Evolutionary conservation across 139 green algal species (phyloP).

Genomic region (Chlamydomonas sphaeroides): DNA sequence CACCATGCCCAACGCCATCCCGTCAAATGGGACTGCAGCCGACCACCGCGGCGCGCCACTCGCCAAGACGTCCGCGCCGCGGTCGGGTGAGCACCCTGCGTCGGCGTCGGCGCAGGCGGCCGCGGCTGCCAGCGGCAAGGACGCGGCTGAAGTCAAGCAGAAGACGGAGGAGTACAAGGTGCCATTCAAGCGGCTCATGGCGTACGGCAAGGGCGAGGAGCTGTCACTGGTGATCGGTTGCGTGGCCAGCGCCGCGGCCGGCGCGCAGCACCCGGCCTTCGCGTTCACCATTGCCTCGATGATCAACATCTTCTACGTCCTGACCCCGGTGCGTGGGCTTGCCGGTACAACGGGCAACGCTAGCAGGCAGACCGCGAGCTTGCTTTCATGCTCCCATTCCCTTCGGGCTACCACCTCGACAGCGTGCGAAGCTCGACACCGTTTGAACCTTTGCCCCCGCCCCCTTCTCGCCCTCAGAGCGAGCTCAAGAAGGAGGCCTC

Average conservation of each 20-base stretch:
- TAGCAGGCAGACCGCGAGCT: too few species aligned
- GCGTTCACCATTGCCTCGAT: slow-evolving; percentile 55
- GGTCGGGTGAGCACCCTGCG: too few species aligned
- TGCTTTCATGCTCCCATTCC: too few species aligned
- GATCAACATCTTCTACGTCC: slow-evolving; percentile 22
- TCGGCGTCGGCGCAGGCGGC: too few species aligned
- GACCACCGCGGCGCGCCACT: too few species aligned
- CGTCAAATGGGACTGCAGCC: background rate
- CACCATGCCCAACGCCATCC: background rate
- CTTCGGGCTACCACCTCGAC: too few species aligned
- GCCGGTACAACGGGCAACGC: too few species aligned
- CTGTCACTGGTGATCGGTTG: slow-evolving; percentile 53
- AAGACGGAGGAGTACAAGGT: slow-evolving; percentile 49
- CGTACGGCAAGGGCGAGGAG: slow-evolving; percentile 71
- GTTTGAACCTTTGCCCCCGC: too few species aligned
- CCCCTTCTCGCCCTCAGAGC: background rate
- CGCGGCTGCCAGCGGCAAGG: too few species aligned
- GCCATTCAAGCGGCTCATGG: slow-evolving; percentile 54
- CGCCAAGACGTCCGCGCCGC: too few species aligned
- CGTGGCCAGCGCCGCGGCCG: slow-evolving; percentile 53
- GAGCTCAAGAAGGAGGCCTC: slow-evolving; percentile 45
- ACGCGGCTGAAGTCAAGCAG: slow-evolving; percentile 13
- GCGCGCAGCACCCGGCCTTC: slow-evolving; percentile 77
- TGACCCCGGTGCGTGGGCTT: too few species aligned
- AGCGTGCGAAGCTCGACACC: too few species aligned